Percentiles rank a stretch among this genome's conserved stretches.
Evolutionary conservation across 495 filamentous ascomycete genomes (phyloP).

Genomic region (Aspergillus nidulans): DNA sequence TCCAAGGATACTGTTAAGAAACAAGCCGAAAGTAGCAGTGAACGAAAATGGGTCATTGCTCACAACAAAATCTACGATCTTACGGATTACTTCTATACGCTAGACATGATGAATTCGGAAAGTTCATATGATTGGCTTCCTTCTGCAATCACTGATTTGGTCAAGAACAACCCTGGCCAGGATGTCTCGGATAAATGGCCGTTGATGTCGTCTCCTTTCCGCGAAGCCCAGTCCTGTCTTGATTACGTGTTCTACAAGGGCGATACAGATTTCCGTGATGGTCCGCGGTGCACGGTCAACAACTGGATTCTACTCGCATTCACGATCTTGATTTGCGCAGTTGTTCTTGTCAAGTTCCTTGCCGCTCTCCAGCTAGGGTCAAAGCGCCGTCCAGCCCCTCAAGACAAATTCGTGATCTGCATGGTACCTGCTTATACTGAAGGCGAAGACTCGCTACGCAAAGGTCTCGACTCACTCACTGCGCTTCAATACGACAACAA

Average conservation of each 20-base stretch:
- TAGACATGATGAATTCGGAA: constrained; percentile 43
- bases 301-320: constrained; percentile 89
- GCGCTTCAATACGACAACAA: constrained; percentile 97
- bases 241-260: constrained; percentile 81
- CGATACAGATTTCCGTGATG: constrained; percentile 76
- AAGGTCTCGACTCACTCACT: constrained; percentile 90
- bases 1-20: constrained; percentile 42
- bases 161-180: constrained; percentile 68
- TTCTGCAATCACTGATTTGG: constrained; percentile 52
- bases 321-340: constrained; percentile 70
- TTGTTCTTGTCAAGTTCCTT: constrained; percentile 86
- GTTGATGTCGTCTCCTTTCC: constrained; percentile 37
- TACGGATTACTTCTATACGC: constrained; percentile 82
- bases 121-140: constrained; percentile 66
- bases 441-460: constrained; percentile 88
- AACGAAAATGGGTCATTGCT: constrained; percentile 76
- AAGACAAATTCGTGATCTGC: constrained; percentile 99
- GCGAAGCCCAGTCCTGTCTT: constrained; percentile 68
- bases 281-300: constrained; percentile 76
- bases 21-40: constrained; percentile 58
- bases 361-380: constrained; percentile 91
- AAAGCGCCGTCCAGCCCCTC: constrained; percentile 80
- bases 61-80: constrained; percentile 77
- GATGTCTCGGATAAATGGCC: constrained; percentile 70
- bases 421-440: constrained; percentile 97